These are phyloP conservation scores for Helianthus tuberosus DNA, from an alignment of 129 eudicot genomes.

Conservation along the genomic window DNA sequence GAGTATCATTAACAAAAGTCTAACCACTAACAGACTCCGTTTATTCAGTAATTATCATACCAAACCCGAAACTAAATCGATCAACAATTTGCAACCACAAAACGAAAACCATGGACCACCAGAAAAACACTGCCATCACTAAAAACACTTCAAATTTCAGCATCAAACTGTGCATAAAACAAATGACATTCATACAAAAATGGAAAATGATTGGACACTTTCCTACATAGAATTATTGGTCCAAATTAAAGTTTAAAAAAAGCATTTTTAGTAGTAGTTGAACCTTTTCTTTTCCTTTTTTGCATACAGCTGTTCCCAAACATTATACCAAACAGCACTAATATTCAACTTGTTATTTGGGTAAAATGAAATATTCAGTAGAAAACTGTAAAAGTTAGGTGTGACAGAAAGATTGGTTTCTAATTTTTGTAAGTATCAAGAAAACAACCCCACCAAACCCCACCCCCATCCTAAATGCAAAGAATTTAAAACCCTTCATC, in stretches of 20 bases:
- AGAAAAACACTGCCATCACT: conserved; percentile 1
- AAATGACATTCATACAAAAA: conserved; percentile 19
- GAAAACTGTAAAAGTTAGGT: conserved; percentile 33
- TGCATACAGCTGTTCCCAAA: conserved; percentile 50
- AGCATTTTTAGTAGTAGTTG: conserved; percentile 23
- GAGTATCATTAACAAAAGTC: not conserved
- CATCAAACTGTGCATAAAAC: conserved; percentile 15
- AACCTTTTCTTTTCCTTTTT: not conserved
- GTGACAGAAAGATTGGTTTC: conserved; percentile 37
- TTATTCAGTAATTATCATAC: not conserved
- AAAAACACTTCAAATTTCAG: conserved; percentile 19
- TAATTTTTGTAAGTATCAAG: conserved; percentile 28
- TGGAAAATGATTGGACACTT: conserved; percentile 27
- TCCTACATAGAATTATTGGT: conserved; percentile 20
- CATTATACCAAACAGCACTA: conserved; percentile 47
- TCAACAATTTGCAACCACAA: conserved; percentile 19
- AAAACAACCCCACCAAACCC: conserved; percentile 25
- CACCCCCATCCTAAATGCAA: conserved; percentile 19
- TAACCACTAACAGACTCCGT: not conserved
- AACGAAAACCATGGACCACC: conserved; percentile 34
- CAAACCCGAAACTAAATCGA: not conserved
- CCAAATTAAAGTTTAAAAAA: conserved; percentile 6
- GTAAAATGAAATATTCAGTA: conserved; percentile 35
- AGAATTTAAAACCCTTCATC: not conserved
- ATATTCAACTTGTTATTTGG: conserved; percentile 29